These are phyloP conservation scores for Oryza glumipatula DNA, from an alignment of 176 grass and related monocot species.

Conservation along the genomic window DNA sequence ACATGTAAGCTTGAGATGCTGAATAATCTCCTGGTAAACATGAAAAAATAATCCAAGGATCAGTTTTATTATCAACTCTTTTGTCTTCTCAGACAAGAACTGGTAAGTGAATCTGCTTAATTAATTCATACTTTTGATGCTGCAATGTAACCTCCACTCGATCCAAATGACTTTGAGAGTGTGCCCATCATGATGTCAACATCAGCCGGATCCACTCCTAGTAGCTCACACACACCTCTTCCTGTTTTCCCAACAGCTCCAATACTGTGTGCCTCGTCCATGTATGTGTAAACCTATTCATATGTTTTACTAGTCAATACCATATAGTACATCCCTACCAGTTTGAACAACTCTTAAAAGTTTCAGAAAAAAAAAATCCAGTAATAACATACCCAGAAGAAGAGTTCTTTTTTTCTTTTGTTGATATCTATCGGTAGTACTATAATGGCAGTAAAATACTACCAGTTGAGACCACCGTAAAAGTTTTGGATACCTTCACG, in stretches of 20 bases:
- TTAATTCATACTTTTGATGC: constrained; percentile 73
- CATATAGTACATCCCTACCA: background rate
- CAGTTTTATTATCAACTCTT: constrained; percentile 37
- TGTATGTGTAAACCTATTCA: constrained; percentile 83
- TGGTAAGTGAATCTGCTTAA: constrained; percentile 19
- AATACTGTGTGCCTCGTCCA: constrained; percentile 96
- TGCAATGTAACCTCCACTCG: constrained; percentile 87
- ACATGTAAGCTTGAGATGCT: constrained; percentile 73
- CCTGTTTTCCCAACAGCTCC: constrained; percentile 90
- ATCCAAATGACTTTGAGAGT: constrained; percentile 96
- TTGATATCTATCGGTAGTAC: too few relatives aligned
- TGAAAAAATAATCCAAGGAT: background rate
- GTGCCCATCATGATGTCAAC: constrained; percentile 99
- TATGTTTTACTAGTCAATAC: constrained; percentile 34
- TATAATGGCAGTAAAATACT: too few relatives aligned
- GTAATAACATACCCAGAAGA: background rate
- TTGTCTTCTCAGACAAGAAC: constrained; percentile 13
- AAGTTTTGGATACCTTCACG: too few relatives aligned
- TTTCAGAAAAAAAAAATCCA: background rate
- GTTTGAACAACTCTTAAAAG: background rate
- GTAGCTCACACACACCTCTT: constrained; percentile 86
- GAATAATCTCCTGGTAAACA: constrained; percentile 79
- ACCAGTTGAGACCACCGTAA: too few relatives aligned
- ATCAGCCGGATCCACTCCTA: constrained; percentile 86
- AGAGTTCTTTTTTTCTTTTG: background rate